Percentiles rank a stretch among this genome's conserved stretches.
These are phyloP conservation scores for Phytophthora sp. DNA, from an alignment of 352 stramenopile species.

Conservation along the genomic window DNA sequence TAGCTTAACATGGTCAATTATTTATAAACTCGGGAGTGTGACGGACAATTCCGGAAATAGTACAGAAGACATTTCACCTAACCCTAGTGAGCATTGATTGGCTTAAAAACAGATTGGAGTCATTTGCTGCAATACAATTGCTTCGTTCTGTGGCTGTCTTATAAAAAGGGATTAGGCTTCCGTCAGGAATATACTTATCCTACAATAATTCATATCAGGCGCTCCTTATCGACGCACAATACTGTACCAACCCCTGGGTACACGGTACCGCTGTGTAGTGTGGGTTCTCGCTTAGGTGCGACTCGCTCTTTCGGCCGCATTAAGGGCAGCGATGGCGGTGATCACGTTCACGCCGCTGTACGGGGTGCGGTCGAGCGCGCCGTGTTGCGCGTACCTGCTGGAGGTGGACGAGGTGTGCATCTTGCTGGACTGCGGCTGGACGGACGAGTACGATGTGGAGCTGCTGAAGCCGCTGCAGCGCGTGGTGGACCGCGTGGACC, in stretches of 20 bases:
- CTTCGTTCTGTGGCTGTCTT: no score
- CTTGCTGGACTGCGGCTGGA: slow-evolving; percentile 92
- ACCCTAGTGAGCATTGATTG: neutral
- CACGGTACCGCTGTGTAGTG: no score
- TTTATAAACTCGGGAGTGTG: neutral
- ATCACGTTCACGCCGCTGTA: slow-evolving; percentile 93
- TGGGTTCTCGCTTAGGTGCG: no score
- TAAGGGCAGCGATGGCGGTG: no score
- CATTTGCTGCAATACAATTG: no score
- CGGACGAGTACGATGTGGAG: slow-evolving; percentile 87
- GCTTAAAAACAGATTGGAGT: no score
- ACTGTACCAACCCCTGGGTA: no score
- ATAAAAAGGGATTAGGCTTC: no score
- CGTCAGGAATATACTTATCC: no score
- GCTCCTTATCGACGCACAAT: no score
- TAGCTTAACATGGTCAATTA: neutral
- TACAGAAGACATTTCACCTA: neutral
- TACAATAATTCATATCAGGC: no score
- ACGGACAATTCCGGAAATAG: neutral
- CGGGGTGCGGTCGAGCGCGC: slow-evolving; percentile 80
- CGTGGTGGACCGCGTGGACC: slow-evolving; percentile 86
- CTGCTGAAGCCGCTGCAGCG: slow-evolving; percentile 83
- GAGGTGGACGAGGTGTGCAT: slow-evolving; percentile 93
- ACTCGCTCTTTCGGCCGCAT: no score
- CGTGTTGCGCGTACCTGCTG: slow-evolving; percentile 88